These are phyloP conservation scores for Apophysomyces trapeziformis DNA, from an alignment of 371 early-diverging fungal species.

Conservation along the genomic window DNA sequence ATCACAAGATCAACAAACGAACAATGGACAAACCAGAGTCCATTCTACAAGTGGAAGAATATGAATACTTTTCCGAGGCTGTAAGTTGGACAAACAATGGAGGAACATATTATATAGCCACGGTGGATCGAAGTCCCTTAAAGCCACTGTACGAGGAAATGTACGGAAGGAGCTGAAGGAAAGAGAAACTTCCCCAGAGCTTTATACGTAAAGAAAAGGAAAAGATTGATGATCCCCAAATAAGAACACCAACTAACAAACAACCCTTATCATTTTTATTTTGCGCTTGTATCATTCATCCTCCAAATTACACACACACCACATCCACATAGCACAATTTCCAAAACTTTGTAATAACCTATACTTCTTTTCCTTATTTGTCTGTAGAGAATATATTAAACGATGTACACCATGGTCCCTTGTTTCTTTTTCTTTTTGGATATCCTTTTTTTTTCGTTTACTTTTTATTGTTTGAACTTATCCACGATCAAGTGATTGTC, in stretches of 20 bases:
- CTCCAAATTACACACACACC: not conserved
- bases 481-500: slow-evolving; percentile 29
- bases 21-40: slow-evolving; percentile 83
- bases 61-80: slow-evolving; percentile 80
- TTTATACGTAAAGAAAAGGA: too few species aligned
- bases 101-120: slow-evolving; percentile 86
- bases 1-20: slow-evolving; percentile 77
- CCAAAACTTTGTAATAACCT: not conserved
- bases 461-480: slow-evolving; percentile 3
- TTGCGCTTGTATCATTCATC: not conserved
- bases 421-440: not conserved
- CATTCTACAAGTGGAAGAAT: slow-evolving; percentile 77
- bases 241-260: too few species aligned
- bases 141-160: slow-evolving; percentile 61
- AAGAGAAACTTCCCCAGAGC: too few species aligned
- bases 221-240: not conserved
- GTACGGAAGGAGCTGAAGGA: slow-evolving; percentile 22
- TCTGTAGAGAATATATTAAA: slow-evolving; percentile 7
- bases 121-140: slow-evolving; percentile 75
- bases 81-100: slow-evolving; percentile 94
- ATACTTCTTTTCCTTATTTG: not conserved
- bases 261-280: not conserved
- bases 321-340: not conserved
- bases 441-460: not conserved
- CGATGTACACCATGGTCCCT: not conserved